Evolutionary conservation across 108 stramenopile species (phyloP).

Genomic region (Epithemia pelagica): DNA sequence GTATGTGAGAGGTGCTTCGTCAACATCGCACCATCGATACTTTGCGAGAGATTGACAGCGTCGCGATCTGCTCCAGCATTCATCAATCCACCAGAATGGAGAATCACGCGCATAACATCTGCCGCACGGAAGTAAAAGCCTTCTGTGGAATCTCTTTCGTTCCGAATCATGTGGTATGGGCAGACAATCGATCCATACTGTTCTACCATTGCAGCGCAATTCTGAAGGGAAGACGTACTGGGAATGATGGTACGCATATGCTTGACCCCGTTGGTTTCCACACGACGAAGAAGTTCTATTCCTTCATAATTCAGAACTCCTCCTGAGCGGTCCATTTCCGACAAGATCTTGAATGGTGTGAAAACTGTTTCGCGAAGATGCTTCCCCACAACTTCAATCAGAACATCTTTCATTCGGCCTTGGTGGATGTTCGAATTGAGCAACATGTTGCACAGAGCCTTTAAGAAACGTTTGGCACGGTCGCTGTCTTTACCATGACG

Average conservation of each 20-base stretch:
- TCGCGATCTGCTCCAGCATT: background rate
- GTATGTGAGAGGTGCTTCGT: background rate
- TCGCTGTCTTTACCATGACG: too few species aligned
- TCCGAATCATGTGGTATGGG: background rate
- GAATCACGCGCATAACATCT: background rate
- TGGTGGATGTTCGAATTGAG: too few species aligned
- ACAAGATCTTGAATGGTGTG: background rate
- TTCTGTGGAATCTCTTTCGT: background rate
- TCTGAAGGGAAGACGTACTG: background rate
- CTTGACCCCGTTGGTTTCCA: background rate
- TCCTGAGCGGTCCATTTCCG: background rate
- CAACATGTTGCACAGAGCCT: too few species aligned
- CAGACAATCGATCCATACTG: background rate
- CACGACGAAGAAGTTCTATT: background rate
- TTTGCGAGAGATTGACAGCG: background rate
- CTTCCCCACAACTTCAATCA: too few species aligned
- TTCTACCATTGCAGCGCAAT: background rate
- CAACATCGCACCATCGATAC: background rate
- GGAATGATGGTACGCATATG: background rate
- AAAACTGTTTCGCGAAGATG: background rate
- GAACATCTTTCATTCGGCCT: too few species aligned
- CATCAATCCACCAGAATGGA: background rate
- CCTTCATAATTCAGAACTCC: background rate
- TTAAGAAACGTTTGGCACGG: too few species aligned
- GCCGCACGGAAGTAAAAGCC: background rate